Evolutionary conservation across 805 yeast genomes (phyloP).

Genomic region (Wickerhamiella kazuoi): DNA sequence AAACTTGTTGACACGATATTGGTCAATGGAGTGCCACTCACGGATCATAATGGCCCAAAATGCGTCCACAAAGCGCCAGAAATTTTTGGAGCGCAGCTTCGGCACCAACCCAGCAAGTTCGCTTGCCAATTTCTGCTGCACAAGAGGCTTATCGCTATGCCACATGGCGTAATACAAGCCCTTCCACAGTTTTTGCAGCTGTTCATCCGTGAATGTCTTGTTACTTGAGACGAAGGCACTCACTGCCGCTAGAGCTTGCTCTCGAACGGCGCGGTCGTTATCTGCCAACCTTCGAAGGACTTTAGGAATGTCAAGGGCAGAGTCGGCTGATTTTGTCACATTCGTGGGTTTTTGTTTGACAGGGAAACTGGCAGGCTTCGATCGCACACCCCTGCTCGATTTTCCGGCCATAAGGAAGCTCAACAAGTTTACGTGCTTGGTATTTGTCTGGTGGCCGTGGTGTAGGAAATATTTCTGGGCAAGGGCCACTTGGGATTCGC

Average conservation of each 20-base stretch:
- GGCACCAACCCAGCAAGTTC: constrained; percentile 39
- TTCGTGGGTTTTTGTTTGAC: too few relatives aligned
- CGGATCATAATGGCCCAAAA: constrained; percentile 65
- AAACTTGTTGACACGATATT: constrained; percentile 72
- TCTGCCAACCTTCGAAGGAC: constrained; percentile 11
- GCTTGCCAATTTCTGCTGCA: constrained; percentile 71
- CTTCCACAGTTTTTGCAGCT: constrained; percentile 78
- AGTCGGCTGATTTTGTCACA: too few relatives aligned
- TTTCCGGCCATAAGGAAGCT: too few relatives aligned
- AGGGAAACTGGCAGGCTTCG: too few relatives aligned
- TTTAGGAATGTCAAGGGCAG: not conserved
- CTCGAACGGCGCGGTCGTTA: constrained; percentile 41
- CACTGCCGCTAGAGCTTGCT: constrained; percentile 50
- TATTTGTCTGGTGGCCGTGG: too few relatives aligned
- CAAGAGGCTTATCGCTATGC: constrained; percentile 85
- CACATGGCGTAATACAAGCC: constrained; percentile 94
- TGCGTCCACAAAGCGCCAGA: constrained; percentile 41
- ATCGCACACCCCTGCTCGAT: too few relatives aligned
- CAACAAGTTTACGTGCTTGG: too few relatives aligned
- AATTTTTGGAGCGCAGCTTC: constrained; percentile 24
- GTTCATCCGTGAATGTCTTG: constrained; percentile 27
- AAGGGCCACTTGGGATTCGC: too few relatives aligned
- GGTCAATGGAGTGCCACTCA: constrained; percentile 77
- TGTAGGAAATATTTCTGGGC: too few relatives aligned
- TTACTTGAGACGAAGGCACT: constrained; percentile 36